Conservation (phyloP, 768 basidiomycete species). For the Mycena leptocephala region DNA sequence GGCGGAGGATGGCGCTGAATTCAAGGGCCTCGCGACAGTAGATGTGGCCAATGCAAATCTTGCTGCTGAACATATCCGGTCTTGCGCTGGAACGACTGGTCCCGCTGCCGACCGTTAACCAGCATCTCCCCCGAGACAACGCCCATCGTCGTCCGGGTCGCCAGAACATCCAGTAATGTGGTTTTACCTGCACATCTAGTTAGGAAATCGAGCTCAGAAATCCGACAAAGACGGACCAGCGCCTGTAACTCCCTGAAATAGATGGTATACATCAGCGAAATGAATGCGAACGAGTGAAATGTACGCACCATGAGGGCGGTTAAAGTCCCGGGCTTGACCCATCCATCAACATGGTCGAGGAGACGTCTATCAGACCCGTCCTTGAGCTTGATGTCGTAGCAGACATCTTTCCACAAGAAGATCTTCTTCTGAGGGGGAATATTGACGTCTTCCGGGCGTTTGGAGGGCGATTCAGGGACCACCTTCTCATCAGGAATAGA, state of each 20-base stretch:
- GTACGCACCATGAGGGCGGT: slow-evolving; percentile 64
- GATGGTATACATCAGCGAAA: background rate
- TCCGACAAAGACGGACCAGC: slow-evolving; percentile 17
- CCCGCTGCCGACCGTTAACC: slow-evolving; percentile 53
- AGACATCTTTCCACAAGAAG: slow-evolving; percentile 63
- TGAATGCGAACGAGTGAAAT: background rate
- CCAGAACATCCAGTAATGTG: slow-evolving; percentile 62
- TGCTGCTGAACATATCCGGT: slow-evolving; percentile 65
- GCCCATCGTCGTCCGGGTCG: slow-evolving; percentile 64
- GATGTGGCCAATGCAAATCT: slow-evolving; percentile 63
- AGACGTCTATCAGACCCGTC: slow-evolving; percentile 42
- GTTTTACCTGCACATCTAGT: slow-evolving; percentile 45
- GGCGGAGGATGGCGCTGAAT: slow-evolving; percentile 63
- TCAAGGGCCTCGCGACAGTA: slow-evolving; percentile 64
- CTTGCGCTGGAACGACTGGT: slow-evolving; percentile 59
- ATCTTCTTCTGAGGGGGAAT: slow-evolving; percentile 44
- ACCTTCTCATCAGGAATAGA: slow-evolving; percentile 41
- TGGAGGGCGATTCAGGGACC: slow-evolving; percentile 33
- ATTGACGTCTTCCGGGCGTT: slow-evolving; percentile 19
- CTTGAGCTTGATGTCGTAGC: slow-evolving; percentile 55
- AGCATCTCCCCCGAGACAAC: slow-evolving; percentile 63
- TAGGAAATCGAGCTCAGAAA: too few species aligned
- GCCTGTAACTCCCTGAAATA: slow-evolving; percentile 12
- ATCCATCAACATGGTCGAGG: slow-evolving; percentile 63
- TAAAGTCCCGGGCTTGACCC: slow-evolving; percentile 66